Evolutionary conservation across 2,329 filamentous ascomycete genomes (phyloP).

Genomic region (Colletotrichum coccodes): DNA sequence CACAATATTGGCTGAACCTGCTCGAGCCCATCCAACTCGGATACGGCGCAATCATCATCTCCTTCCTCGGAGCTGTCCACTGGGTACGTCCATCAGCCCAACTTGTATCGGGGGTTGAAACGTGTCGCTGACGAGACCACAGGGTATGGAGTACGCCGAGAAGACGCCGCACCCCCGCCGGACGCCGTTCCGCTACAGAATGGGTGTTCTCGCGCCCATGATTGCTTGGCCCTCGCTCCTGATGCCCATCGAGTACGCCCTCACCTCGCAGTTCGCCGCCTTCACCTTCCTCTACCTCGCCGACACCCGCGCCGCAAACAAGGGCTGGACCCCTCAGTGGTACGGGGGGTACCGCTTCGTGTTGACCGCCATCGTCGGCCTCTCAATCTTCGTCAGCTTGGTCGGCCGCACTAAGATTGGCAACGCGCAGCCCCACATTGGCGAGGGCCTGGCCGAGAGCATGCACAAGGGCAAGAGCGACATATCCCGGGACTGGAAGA

Average conservation of each 20-base stretch:
- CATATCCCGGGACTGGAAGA: slow-evolving; percentile 55
- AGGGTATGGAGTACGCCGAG: slow-evolving; percentile 83
- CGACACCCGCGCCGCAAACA: slow-evolving; percentile 77
- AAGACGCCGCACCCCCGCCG: slow-evolving; percentile 69
- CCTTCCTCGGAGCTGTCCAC: slow-evolving; percentile 92
- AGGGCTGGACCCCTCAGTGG: slow-evolving; percentile 86
- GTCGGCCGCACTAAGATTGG: slow-evolving; percentile 84
- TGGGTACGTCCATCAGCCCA: slow-evolving; percentile 64
- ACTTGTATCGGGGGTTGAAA: neutral
- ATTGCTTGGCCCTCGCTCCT: slow-evolving; percentile 91
- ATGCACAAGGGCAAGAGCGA: slow-evolving; percentile 49
- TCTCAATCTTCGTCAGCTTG: slow-evolving; percentile 82
- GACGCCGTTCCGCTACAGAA: slow-evolving; percentile 83
- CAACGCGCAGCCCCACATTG: slow-evolving; percentile 46
- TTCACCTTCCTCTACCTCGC: slow-evolving; percentile 90
- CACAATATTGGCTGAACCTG: slow-evolving; percentile 76
- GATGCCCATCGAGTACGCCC: slow-evolving; percentile 83
- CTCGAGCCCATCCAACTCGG: slow-evolving; percentile 91
- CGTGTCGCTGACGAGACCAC: neutral
- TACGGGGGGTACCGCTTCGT: slow-evolving; percentile 92
- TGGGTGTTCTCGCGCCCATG: slow-evolving; percentile 81
- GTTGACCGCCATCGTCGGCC: slow-evolving; percentile 88
- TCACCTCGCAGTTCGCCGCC: slow-evolving; percentile 86
- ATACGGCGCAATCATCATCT: slow-evolving; percentile 92
- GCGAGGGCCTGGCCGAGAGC: slow-evolving; percentile 48